phyloP scores from a whole-genome alignment of 495 filamentous ascomycete species.

The Haplographium delicatum region DNA sequence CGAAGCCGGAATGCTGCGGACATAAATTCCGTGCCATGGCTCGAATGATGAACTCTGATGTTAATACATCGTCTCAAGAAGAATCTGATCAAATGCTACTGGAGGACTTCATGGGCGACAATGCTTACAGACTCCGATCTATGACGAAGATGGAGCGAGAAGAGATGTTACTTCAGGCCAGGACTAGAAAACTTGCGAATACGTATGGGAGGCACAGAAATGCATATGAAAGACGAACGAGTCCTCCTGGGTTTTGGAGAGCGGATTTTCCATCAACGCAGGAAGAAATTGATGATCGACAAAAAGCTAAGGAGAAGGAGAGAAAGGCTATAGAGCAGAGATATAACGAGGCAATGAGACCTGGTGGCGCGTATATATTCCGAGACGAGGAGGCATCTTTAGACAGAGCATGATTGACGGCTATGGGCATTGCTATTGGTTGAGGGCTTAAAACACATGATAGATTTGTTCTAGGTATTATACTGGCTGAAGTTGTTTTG shows the following conservation, averaged over 20 bases:
- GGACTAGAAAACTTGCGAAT: constrained; percentile 61
- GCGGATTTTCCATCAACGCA: constrained; percentile 83
- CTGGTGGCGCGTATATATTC: constrained; percentile 70
- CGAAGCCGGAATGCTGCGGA: constrained; percentile 71
- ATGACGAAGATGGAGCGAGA: constrained; percentile 48
- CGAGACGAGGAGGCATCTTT: no score
- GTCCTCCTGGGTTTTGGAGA: constrained; percentile 87
- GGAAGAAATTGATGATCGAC: constrained; percentile 57
- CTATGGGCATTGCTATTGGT: no score
- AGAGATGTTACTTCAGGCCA: constrained; percentile 60
- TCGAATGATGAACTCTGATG: constrained; percentile 30
- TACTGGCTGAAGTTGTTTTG: no score
- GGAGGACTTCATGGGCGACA: constrained; percentile 62
- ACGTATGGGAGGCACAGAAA: constrained; percentile 71
- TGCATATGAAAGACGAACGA: constrained; percentile 58
- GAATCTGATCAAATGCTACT: constrained; percentile 53
- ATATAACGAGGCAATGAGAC: constrained; percentile 74
- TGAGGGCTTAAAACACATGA: no score
- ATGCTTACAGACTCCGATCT: constrained; percentile 37
- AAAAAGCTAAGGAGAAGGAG: constrained; percentile 54
- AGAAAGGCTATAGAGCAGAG: constrained; percentile 63
- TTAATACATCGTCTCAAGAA: constrained; percentile 21
- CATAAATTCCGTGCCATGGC: constrained; percentile 62
- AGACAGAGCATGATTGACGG: no score
- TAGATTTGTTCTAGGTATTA: no score